phyloP scores from a whole-genome alignment of 306 rosid genomes.

The Mimosa bimucronata region DNA sequence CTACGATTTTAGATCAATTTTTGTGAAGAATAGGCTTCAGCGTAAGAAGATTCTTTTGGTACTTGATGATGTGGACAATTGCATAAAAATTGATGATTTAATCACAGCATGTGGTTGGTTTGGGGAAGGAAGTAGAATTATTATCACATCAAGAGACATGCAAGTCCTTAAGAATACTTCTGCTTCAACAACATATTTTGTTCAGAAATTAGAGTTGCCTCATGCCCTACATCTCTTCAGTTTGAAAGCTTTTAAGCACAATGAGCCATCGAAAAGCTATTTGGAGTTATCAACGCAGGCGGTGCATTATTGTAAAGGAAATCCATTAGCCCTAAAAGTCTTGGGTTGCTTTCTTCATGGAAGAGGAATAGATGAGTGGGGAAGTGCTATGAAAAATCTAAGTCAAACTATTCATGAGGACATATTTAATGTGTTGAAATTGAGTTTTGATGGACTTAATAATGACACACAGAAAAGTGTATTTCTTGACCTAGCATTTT shows the following conservation, averaged over 20 bases:
- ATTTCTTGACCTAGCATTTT: not conserved
- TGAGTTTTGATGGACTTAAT: conserved; percentile 28
- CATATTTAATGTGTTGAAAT: too few relatives aligned
- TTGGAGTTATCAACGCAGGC: not conserved
- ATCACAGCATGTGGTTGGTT: not conserved
- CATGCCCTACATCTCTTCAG: not conserved
- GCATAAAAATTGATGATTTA: not conserved
- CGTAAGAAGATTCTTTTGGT: not conserved
- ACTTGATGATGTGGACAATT: not conserved
- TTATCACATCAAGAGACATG: not conserved
- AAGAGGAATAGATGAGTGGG: conserved; percentile 15
- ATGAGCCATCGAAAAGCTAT: not conserved
- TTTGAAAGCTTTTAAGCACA: not conserved
- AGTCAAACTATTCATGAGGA: not conserved
- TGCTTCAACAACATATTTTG: not conserved
- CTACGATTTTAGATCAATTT: not conserved
- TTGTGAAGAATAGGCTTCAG: not conserved
- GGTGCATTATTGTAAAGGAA: not conserved
- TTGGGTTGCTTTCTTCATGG: conserved; percentile 14
- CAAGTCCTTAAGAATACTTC: not conserved
- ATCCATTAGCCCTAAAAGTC: conserved; percentile 25
- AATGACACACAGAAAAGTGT: not conserved
- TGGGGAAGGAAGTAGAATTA: not conserved
- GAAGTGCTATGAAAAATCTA: not conserved
- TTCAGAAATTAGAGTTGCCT: not conserved